phyloP scores from a whole-genome alignment of 116 monocot genomes.

The Zostera marina region DNA sequence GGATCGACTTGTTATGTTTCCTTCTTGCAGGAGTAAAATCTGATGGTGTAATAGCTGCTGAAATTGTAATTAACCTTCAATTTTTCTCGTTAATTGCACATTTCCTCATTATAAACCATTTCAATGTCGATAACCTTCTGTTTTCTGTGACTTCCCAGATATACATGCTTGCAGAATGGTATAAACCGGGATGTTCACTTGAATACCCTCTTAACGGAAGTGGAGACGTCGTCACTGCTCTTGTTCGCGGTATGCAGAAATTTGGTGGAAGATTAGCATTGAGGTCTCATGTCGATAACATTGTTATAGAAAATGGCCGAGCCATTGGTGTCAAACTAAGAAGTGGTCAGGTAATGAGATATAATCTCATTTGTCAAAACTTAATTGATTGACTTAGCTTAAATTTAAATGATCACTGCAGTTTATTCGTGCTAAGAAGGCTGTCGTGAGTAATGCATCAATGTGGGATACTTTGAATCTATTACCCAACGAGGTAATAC shows the following conservation, averaged over 20 bases:
- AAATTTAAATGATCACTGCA: constrained; percentile 7
- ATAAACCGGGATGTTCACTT: constrained; percentile 82
- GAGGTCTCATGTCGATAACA: constrained; percentile 55
- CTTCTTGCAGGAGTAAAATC: constrained; percentile 85
- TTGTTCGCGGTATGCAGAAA: constrained; percentile 65
- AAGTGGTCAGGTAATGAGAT: constrained; percentile 51
- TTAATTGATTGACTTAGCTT: too few relatives aligned
- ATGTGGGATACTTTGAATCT: constrained; percentile 90
- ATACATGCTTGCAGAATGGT: constrained; percentile 99
- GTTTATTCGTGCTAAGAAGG: constrained; percentile 74
- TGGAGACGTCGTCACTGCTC: constrained; percentile 58
- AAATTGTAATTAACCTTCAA: background rate
- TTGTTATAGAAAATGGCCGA: constrained; percentile 73
- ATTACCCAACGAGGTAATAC: constrained; percentile 44
- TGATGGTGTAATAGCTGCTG: constrained; percentile 25
- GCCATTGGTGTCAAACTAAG: constrained; percentile 64
- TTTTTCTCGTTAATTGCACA: background rate
- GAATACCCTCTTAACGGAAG: constrained; percentile 81
- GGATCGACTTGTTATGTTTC: constrained; percentile 86
- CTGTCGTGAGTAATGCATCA: constrained; percentile 95
- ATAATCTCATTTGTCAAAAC: background rate
- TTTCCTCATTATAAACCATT: background rate
- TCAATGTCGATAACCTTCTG: background rate
- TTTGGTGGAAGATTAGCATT: constrained; percentile 81
- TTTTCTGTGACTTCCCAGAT: constrained; percentile 22